Evolutionary conservation across 805 yeast species (phyloP), one percentile per base, ranked within the genome.

Genomic region (Candida succiphila): DNA sequence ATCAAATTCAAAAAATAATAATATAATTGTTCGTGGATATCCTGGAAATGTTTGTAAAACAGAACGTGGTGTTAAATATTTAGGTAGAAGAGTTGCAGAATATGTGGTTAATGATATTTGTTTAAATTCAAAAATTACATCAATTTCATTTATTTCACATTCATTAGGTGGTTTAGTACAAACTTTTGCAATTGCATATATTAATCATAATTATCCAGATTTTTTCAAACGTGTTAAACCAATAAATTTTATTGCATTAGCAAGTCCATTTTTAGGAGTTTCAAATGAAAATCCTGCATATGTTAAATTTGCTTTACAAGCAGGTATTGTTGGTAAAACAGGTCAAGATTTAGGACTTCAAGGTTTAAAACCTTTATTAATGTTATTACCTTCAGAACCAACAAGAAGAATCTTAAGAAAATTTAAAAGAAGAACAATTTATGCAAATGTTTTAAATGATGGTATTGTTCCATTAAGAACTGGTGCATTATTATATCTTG

Each of bases 391-490:
- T 0, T 65, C 80, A 2, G 78, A 82, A 5, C 83, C 88, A 2
- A 79, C 89, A 0, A 77, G 79, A 39, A 58, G 57, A 24, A 64
- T 81, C 0, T 65, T 89, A 37, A 69, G 72, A 37, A 56, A 58
- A 37, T 89, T 92, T 57, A 52, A 65, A 27, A 61, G 80, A 38
- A 65, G 96, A 40, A 86, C 96, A 0, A 61, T 82, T 0, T 92
- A 92, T 54, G 96, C 97, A 0, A 92, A 92, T 56, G 78, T 83
- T 0, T 65, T 84, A 15, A 79, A 92, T 54, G 98, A 92, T 58
- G 98, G 98, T 2, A 87, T 92, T 34, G 98, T 92, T 2, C 97
- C 98, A 0, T 61, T 92, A 44, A 63, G 97, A 33, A 92, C 98
- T 0, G 77, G 95, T 0, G 86, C 96, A 0, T 59, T 89, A 34